These are phyloP conservation scores for Hypoxylon subgilvum DNA, from an alignment of 495 filamentous ascomycete genomes.

Conservation along the genomic window DNA sequence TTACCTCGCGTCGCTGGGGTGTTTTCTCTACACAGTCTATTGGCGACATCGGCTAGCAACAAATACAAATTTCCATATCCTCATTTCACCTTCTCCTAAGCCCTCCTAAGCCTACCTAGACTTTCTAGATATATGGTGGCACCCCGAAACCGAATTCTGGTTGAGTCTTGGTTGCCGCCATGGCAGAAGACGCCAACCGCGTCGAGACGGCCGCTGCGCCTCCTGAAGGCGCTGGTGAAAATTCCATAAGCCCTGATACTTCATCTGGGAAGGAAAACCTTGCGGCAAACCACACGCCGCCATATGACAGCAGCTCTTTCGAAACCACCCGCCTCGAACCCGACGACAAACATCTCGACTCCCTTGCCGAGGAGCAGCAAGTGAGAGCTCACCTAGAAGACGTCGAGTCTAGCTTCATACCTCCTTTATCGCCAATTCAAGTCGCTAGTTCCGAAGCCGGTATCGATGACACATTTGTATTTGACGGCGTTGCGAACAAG, in stretches of 20 bases:
- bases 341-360: constrained; percentile 46
- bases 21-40: constrained; percentile 6
- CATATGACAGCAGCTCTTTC: constrained; percentile 50
- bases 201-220: constrained; percentile 10
- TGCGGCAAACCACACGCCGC: constrained; percentile 11
- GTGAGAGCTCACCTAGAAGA: constrained; percentile 72
- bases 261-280: constrained; percentile 25
- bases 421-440: constrained; percentile 57
- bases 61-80: constrained; percentile 27
- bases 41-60: constrained; percentile 15
- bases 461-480: constrained; percentile 70
- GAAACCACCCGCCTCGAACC: constrained; percentile 50
- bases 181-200: constrained; percentile 41
- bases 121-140: constrained; percentile 16
- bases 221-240: background rate
- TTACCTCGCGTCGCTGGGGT: constrained; percentile 19
- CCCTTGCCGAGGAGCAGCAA: constrained; percentile 52
- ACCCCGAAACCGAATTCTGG: constrained; percentile 1
- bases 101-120: too few species aligned
- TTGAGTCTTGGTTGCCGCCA: constrained; percentile 22
- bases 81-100: constrained; percentile 37
- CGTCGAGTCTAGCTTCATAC: constrained; percentile 84
- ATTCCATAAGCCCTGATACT: constrained; percentile 10
- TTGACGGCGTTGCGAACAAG: constrained; percentile 56
- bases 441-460: constrained; percentile 47